Conservation (phyloP, 2,329 filamentous ascomycete genomes). For the Ceratocystiopsis sp. region DNA sequence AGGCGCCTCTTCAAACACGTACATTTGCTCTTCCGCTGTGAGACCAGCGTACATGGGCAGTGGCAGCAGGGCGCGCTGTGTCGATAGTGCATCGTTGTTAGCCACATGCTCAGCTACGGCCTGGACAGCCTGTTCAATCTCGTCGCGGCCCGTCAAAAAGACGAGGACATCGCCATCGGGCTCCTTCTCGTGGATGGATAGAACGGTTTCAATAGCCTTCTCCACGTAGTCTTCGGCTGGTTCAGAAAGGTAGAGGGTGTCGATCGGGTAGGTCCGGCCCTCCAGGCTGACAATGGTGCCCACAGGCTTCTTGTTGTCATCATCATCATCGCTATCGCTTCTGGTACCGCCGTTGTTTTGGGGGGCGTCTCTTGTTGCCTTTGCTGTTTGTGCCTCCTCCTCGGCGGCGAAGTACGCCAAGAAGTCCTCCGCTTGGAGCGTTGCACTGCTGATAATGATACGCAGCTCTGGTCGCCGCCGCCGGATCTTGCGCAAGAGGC, state of each 20-base stretch:
- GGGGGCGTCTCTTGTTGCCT: constrained; percentile 8
- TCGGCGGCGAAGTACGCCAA: constrained; percentile 52
- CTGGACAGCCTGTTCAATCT: constrained; percentile 74
- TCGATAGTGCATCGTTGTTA: constrained; percentile 34
- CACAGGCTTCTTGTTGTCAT: constrained; percentile 15
- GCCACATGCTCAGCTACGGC: constrained; percentile 56
- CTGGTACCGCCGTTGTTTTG: not conserved
- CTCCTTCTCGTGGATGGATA: constrained; percentile 75
- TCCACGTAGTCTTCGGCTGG: constrained; percentile 80
- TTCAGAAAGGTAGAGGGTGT: constrained; percentile 61
- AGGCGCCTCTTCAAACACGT: constrained; percentile 72
- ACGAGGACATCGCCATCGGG: constrained; percentile 73
- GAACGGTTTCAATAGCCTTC: constrained; percentile 62
- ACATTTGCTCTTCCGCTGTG: constrained; percentile 82
- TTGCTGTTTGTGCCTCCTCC: constrained; percentile 15
- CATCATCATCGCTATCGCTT: constrained; percentile 1
- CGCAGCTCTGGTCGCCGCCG: constrained; percentile 65
- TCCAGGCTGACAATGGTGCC: constrained; percentile 66
- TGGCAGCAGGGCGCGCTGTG: constrained; percentile 37
- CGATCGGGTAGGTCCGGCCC: constrained; percentile 76
- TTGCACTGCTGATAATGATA: constrained; percentile 85
- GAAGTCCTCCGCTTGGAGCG: constrained; percentile 77
- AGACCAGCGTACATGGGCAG: constrained; percentile 82
- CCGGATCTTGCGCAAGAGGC: constrained; percentile 77
- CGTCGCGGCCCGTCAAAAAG: constrained; percentile 82